A percentile compares a stretch with the other conserved stretches of the same genome.
Conservation (phyloP, 31 red algal genomes). For the Porphyra umbilicalis region DNA sequence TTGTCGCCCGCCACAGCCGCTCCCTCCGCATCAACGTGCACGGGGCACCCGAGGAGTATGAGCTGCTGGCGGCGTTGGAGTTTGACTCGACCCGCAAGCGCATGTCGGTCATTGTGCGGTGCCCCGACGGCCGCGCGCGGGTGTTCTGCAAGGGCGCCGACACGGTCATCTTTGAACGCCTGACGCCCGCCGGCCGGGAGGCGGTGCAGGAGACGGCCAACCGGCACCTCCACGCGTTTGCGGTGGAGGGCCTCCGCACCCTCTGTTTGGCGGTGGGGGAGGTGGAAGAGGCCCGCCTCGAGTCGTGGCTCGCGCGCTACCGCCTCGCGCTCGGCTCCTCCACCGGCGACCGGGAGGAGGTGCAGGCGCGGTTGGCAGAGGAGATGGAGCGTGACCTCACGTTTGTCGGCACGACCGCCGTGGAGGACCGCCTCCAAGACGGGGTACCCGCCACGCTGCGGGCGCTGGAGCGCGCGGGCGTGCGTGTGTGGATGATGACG, state of each 20-base stretch:
- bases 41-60: conserved; percentile 26
- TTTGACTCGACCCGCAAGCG: conserved; percentile 88
- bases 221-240: conserved; percentile 61
- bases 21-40: conserved; percentile 34
- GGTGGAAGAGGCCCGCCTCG: conserved; percentile 46
- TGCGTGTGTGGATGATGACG: conserved; percentile 88
- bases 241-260: conserved; percentile 75
- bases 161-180: conserved; percentile 69
- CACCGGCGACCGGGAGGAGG: conserved; percentile 37
- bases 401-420: conserved; percentile 64
- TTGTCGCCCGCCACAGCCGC: conserved; percentile 51
- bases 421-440: conserved; percentile 87
- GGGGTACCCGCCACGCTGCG: conserved; percentile 79
- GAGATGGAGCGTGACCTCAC: conserved; percentile 68
- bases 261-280: conserved; percentile 71
- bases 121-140: conserved; percentile 45
- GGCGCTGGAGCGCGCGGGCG: conserved; percentile 51
- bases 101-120: conserved; percentile 80
- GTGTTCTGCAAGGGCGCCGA: conserved; percentile 88
- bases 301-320: conserved; percentile 57
- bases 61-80: conserved; percentile 62
- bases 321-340: conserved; percentile 18
- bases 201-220: conserved; percentile 11
- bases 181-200: conserved; percentile 26
- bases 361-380: conserved; percentile 43